Evolutionary conservation across 148 eudicot genomes (phyloP).

Genomic region (Amaranthus palmeri): DNA sequence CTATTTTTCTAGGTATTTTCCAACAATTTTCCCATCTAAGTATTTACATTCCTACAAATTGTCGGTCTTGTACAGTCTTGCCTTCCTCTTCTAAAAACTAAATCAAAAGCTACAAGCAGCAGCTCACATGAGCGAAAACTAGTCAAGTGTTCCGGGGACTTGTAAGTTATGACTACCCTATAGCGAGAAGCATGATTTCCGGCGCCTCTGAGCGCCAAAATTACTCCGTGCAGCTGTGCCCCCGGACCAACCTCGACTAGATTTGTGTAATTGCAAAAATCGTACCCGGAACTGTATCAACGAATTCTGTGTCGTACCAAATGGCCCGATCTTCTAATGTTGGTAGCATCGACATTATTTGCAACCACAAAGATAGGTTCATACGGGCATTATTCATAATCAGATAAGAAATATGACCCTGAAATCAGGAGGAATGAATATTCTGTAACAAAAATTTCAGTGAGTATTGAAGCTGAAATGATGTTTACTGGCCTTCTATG

Average conservation of each 20-base stretch:
- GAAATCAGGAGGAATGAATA: neutral
- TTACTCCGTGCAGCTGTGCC: too few relatives aligned
- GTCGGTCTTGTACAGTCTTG: constrained; percentile 1
- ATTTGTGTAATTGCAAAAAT: neutral
- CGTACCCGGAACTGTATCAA: neutral
- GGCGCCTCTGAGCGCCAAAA: neutral
- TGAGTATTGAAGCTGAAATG: neutral
- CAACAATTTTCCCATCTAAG: too few relatives aligned
- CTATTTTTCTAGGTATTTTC: too few relatives aligned
- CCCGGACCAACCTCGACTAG: neutral
- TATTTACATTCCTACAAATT: too few relatives aligned
- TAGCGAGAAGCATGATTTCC: too few relatives aligned
- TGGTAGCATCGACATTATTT: neutral
- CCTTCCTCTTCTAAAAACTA: constrained; percentile 18
- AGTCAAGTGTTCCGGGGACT: neutral
- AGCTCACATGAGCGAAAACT: neutral
- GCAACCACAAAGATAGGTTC: neutral
- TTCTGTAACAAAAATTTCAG: neutral
- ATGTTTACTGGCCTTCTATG: constrained; percentile 12
- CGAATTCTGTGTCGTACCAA: neutral
- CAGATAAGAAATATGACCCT: neutral
- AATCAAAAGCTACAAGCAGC: constrained; percentile 1
- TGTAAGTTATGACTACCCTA: neutral
- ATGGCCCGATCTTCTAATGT: neutral
- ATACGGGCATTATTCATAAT: neutral